Evolutionary conservation across 1,139 yeast genomes (phyloP).

Genomic region (Geotrichum restrictum): DNA sequence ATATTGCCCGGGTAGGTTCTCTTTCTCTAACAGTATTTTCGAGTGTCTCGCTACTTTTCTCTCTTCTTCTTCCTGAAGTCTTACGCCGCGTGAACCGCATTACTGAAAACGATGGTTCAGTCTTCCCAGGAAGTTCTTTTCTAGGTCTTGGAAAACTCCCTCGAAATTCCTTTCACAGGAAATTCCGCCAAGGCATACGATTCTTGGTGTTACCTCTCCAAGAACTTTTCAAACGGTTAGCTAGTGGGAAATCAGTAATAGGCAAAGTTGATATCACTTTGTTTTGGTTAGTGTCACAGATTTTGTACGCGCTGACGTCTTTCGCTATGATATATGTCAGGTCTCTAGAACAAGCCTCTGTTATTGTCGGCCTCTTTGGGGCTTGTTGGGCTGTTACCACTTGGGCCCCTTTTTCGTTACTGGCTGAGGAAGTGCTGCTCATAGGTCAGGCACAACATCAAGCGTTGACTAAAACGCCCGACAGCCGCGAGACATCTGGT

Average conservation of each 20-base stretch:
- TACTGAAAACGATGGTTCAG: neutral
- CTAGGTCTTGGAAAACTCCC: neutral
- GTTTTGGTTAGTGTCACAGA: conserved; percentile 38
- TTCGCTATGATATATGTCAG: conserved; percentile 34
- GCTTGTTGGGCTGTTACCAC: conserved; percentile 43
- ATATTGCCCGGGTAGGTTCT: conserved; percentile 41
- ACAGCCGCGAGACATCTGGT: conserved; percentile 5
- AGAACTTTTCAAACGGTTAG: neutral
- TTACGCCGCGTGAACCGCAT: conserved; percentile 7
- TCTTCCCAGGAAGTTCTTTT: neutral
- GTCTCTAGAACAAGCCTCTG: conserved; percentile 34
- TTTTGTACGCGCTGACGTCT: conserved; percentile 38
- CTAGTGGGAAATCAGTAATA: conserved; percentile 1
- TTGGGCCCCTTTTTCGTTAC: conserved; percentile 44
- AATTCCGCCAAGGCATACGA: conserved; percentile 5
- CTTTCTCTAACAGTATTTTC: conserved; percentile 40
- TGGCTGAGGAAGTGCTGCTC: conserved; percentile 40
- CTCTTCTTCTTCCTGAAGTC: conserved; percentile 36
- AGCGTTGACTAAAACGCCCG: neutral
- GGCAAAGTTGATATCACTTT: conserved; percentile 25
- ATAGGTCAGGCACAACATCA: conserved; percentile 11
- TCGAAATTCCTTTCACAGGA: conserved; percentile 12
- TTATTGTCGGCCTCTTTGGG: conserved; percentile 39
- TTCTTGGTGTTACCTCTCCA: conserved; percentile 8
- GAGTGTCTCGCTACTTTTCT: conserved; percentile 36